Percentiles rank a stretch among this genome's conserved stretches.
phyloP scores from a whole-genome alignment of 2,329 filamentous ascomycete genomes.

The Colletotrichum sp. region DNA sequence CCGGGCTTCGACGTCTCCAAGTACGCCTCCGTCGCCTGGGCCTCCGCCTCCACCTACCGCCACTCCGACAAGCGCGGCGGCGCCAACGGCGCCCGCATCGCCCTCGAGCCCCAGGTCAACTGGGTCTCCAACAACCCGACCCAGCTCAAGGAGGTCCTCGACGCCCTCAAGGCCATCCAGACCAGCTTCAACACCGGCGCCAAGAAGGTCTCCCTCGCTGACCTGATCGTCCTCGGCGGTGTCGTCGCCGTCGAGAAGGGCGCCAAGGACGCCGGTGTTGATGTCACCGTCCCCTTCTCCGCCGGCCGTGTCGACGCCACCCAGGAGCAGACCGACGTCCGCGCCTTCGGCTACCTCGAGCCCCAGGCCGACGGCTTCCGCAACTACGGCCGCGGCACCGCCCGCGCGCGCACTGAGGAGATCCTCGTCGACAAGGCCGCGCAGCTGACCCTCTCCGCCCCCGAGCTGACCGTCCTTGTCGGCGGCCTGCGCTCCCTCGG shows the following conservation, averaged over 20 bases:
- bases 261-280: conserved; percentile 49
- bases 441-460: conserved; percentile 72
- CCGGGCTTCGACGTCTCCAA: conserved; percentile 64
- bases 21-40: conserved; percentile 72
- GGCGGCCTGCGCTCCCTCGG: conserved; percentile 75
- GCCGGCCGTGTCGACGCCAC: conserved; percentile 76
- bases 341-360: conserved; percentile 70
- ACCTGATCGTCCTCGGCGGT: conserved; percentile 79
- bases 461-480: conserved; percentile 73
- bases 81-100: conserved; percentile 80
- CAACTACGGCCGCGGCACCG: conserved; percentile 71
- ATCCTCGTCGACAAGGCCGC: conserved; percentile 75
- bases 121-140: conserved; percentile 79
- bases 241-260: conserved; percentile 75
- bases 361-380: conserved; percentile 77
- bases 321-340: conserved; percentile 72
- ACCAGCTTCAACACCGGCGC: conserved; percentile 65
- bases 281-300: conserved; percentile 70
- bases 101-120: conserved; percentile 72
- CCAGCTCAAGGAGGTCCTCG: conserved; percentile 66
- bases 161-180: conserved; percentile 68
- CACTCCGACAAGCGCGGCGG: conserved; percentile 82
- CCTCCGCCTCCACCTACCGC: conserved; percentile 74
- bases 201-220: conserved; percentile 80
- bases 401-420: conserved; percentile 69